These are phyloP conservation scores for Rubia occidens DNA, from an alignment of 305 asterid species.

Conservation along the genomic window DNA sequence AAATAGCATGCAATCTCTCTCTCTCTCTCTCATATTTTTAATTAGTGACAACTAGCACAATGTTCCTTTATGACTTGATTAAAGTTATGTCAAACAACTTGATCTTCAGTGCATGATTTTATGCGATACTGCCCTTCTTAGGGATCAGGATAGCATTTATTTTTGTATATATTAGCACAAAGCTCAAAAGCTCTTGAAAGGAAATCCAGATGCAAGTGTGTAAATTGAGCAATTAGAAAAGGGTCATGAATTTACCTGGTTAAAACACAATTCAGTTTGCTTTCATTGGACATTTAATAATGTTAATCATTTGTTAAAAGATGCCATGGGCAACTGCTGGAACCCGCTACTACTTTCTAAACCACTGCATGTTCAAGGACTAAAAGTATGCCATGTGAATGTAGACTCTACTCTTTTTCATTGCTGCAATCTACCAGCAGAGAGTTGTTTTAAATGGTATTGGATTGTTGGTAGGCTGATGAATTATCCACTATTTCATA, in stretches of 20 bases:
- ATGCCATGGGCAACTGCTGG: too few species aligned
- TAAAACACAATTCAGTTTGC: background rate
- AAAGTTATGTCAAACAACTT: background rate
- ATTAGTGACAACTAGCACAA: background rate
- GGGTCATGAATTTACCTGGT: background rate
- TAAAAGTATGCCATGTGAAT: background rate
- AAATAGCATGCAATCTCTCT: background rate
- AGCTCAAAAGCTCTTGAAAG: background rate
- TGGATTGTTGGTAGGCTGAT: background rate
- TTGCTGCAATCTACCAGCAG: background rate
- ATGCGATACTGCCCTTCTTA: background rate
- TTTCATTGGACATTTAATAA: background rate
- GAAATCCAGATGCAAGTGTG: background rate
- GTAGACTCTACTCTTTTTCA: background rate
- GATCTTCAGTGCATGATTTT: background rate
- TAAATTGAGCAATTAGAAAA: background rate
- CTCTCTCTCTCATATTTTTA: background rate
- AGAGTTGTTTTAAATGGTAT: background rate
- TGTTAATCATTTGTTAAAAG: background rate
- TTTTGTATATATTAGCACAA: background rate
- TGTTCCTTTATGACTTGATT: slow-evolving; percentile 1
- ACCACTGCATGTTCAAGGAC: background rate
- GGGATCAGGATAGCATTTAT: background rate
- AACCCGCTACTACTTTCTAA: background rate
- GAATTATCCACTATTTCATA: background rate